Base-by-base conservation (phyloP, 345 rosid genomes). In the Heritiera littoralis region DNA sequence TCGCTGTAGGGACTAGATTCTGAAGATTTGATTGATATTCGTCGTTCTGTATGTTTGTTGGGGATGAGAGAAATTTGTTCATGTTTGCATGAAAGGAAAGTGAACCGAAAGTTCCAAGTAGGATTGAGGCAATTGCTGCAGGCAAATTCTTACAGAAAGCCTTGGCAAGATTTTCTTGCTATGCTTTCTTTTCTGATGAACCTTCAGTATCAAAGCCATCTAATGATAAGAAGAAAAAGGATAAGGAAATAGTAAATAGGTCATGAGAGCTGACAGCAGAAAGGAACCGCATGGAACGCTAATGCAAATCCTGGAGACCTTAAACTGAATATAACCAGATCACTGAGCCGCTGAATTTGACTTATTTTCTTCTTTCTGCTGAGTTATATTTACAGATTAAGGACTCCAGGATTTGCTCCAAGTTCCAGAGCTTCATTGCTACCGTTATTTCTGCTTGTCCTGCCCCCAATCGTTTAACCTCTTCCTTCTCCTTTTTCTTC, bases 161-260 rank as follows among this genome's bases (percentile, higher is more conserved):
- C 0, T 15, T 54, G 20, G 0, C 8, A 54, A 14, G 6, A 51
- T 4, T 52, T 52, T 14, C 6, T 55, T 55, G 9, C 23, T 55
- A 17, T 15, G 6, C n/a, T 18, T 18, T 55, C 14, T 3, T 59
- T 11, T 60, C 13, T 6, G 9, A 64, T 35, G n/a, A 43, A 20
- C 20, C 72, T 68, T 43, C 72, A 68, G n/a, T 46, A 20, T 23
- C 40, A 70, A 46, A 70, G n/a, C 12, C 18, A 49, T 49, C 49
- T 14, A 30, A 49, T 51, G 60, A 71, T 71, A 71, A 51, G 75
- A 71, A 71, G 46, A 65, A 65, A 65, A 65, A 65, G 46, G 46
- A 35, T 65, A 65, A 35, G 45, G 6, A 65, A 65, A 15, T 35
- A 6, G 67, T 35, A n/a, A 65, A 65, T 2, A 0, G 9, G 13